These are phyloP conservation scores for Chara braunii DNA, from an alignment of 139 green algal species.

Conservation along the genomic window DNA sequence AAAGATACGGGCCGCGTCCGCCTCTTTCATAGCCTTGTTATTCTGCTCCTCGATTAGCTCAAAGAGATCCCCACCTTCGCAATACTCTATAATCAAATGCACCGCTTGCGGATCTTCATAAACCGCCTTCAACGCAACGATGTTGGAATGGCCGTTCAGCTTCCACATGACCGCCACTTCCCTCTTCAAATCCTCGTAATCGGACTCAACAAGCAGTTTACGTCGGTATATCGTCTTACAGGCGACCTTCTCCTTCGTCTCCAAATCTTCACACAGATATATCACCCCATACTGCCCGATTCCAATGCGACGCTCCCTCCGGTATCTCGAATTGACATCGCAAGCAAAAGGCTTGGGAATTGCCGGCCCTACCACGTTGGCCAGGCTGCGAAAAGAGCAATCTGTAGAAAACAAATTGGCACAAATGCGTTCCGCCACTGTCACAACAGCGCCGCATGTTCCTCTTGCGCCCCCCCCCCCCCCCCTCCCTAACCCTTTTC, in stretches of 20 bases:
- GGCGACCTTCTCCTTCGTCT: conserved; percentile 52
- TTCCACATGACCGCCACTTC: conserved; percentile 88
- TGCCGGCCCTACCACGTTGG: too few species aligned
- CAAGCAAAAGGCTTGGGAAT: too few species aligned
- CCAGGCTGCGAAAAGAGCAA: too few species aligned
- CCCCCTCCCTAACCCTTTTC: too few species aligned
- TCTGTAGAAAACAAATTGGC: too few species aligned
- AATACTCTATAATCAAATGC: conserved; percentile 73
- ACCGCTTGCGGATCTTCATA: conserved; percentile 38
- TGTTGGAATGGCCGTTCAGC: conserved; percentile 60
- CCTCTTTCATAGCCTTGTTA: conserved; percentile 78
- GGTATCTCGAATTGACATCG: too few species aligned
- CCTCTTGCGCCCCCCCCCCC: too few species aligned
- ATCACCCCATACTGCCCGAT: conserved; percentile 32
- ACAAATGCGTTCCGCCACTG: too few species aligned
- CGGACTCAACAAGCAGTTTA: conserved; percentile 65
- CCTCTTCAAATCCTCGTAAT: conserved; percentile 77
- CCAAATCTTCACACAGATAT: conserved; percentile 37
- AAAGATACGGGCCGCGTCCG: conserved; percentile 67
- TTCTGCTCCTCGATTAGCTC: conserved; percentile 71
- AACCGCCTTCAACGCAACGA: conserved; percentile 43
- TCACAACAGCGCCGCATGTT: too few species aligned
- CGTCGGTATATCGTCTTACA: conserved; percentile 82
- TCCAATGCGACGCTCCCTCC: too few species aligned
- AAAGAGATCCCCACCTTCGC: conserved; percentile 87